phyloP scores from a whole-genome alignment of 2,329 filamentous ascomycete genomes.

The Hypoxylon sp. region DNA sequence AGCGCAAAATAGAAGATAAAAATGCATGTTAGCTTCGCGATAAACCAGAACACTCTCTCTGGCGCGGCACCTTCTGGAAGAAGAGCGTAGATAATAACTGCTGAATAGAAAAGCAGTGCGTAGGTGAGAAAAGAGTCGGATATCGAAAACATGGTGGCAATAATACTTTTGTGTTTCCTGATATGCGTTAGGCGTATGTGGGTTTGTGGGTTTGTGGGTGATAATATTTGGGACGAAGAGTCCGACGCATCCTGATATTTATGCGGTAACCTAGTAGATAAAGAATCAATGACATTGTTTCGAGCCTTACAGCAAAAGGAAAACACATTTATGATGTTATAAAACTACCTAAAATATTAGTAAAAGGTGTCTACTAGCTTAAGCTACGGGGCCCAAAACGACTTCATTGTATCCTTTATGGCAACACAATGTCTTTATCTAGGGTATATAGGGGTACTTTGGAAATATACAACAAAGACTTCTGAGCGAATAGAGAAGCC shows the following conservation, averaged over 20 bases:
- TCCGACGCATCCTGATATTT: too few species aligned
- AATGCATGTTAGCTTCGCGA: neutral
- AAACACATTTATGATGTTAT: neutral
- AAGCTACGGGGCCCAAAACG: neutral
- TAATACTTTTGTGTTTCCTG: neutral
- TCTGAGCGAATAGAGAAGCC: neutral
- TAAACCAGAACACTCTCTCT: neutral
- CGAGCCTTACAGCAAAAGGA: too few species aligned
- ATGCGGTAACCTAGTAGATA: too few species aligned
- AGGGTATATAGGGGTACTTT: neutral
- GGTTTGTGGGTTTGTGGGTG: neutral
- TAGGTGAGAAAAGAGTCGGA: neutral
- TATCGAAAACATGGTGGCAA: neutral
- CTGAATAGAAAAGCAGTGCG: neutral
- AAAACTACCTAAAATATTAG: too few species aligned
- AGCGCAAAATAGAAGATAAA: neutral
- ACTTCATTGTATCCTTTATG: neutral
- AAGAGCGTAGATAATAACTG: neutral
- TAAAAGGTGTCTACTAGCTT: neutral
- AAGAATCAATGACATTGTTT: too few species aligned
- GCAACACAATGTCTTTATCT: neutral
- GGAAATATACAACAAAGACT: neutral
- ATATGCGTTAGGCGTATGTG: neutral
- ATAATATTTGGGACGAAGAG: neutral
- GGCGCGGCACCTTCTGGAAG: neutral